Base-by-base conservation (phyloP, 306 rosid species). In the Cicer pinnatifidum region DNA sequence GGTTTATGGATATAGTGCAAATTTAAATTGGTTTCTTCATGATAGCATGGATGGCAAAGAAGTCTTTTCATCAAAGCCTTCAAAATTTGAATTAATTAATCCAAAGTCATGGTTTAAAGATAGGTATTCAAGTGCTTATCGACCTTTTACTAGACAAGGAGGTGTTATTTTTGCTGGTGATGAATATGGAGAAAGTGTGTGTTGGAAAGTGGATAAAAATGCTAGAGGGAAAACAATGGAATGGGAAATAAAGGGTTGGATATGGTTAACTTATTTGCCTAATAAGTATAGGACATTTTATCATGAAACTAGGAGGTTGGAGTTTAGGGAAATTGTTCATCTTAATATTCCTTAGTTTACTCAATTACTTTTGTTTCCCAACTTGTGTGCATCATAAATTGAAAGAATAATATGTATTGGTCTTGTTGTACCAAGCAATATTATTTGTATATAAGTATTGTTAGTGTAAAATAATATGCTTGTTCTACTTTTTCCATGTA, bases 201-300 rank as follows among this genome's bases (percentile, higher is more conserved):
- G 87, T 54, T 94, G 99, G 99, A 94, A 91, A 72, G 89, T 91
- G 15, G 93, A 91, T 47, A 90, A 80, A 62, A 44, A 77, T 50
- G 89, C 89, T n/a, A 0, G 78, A 17, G 97, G 97, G 50, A 89
- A 64, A 66, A 84, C 80, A 1, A 87, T 91, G 92, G 99, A 91
- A 46, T 94, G 97, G 97, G 97, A 91, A 69, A 82, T 94, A 1
- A 87, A 84, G 75, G 97, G 99, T 47, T 86, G 97, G 95, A 85
- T 94, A 20, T 94, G 96, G 96, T 71, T 94, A 28, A 91, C 99
- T 0, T 91, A 94, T 86, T 94, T 86, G 93, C 97, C 99, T 46
- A 94, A 94, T 60, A 94, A 89, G 53, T 58, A 89, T 6, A 94
- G 65, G 64, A 88, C 97, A 1, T 86, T 81, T 48, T 87, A 91